A percentile compares a stretch with the other conserved stretches of the same genome.
Evolutionary conservation across 129 eudicot species (phyloP).

Genomic region (Pittosporum tobira): DNA sequence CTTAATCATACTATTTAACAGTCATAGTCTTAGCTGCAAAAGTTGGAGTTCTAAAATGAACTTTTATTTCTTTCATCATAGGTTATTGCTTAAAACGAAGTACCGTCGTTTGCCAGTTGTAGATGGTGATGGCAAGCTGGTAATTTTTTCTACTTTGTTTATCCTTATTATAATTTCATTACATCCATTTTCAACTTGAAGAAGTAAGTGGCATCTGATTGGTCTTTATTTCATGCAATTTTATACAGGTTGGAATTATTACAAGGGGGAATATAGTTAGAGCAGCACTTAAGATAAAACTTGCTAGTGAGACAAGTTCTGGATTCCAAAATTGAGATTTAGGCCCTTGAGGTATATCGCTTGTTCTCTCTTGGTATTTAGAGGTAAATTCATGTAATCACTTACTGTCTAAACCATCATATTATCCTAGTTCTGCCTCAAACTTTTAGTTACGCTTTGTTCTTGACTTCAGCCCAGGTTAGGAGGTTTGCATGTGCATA

Average conservation of each 20-base stretch:
- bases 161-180: not conserved
- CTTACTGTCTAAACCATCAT: not conserved
- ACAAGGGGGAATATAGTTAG: slow-evolving; percentile 85
- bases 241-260: slow-evolving; percentile 63
- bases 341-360: not conserved
- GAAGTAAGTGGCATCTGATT: slow-evolving; percentile 6
- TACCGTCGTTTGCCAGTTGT: slow-evolving; percentile 82
- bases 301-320: slow-evolving; percentile 32
- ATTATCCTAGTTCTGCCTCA: no score
- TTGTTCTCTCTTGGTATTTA: not conserved
- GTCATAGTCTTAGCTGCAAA: not conserved
- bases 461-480: not conserved
- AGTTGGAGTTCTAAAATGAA: not conserved
- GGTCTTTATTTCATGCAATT: slow-evolving; percentile 4
- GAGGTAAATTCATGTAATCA: not conserved
- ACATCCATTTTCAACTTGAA: not conserved
- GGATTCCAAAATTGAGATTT: slow-evolving; percentile 20
- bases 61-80: slow-evolving; percentile 8
- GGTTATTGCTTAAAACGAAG: slow-evolving; percentile 79
- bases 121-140: slow-evolving; percentile 70
- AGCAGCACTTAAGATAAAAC: slow-evolving; percentile 74
- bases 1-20: not conserved
- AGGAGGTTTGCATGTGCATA: not conserved
- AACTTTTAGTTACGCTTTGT: not conserved
- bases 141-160: slow-evolving; percentile 17